Evolutionary conservation across 2,329 filamentous ascomycete species (phyloP), one percentile per base, ranked within the genome.

Genomic region (Alternaria viburni): DNA sequence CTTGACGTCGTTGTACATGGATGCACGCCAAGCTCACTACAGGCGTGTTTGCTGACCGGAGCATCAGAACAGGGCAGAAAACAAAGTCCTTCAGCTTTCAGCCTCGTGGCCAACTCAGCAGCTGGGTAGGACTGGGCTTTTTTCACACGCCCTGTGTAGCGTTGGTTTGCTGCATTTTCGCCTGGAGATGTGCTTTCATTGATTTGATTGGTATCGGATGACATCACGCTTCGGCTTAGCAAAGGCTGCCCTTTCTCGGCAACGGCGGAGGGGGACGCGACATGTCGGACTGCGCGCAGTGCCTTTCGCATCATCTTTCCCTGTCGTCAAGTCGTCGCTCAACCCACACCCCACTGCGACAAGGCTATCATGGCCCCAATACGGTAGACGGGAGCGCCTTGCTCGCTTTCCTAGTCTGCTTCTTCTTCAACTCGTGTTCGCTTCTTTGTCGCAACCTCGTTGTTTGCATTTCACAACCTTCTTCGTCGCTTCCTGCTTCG

Each of bases 191-290:
- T 50, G 44, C 15, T 43, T 57, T 61, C 15, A 55, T 60, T 58
- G 65, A 23, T 54, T 58, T 23, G 32, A 58, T 62, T 51, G 45
- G 36, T 28, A 45, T 19, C 17, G 19, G 43, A 61, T 68, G 58
- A 63, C 63, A 56, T 63, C 60, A 65, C 57, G 32, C 59, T 30
- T 51, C 43, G 30, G 62, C 62, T 51, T 56, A 44, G 55, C 52
- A 54, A 26, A 36, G 49, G 44, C 15, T 47, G 62, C 47, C 28
- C 65, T 68, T 41, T 41, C 68, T 69, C 66, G 67, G 66, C 67
- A 68, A 65, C 17, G 13, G 32, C 66, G 59, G 51, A 44, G 57
- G 51, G 44, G 57, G 51, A 58, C 58, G 54, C 63, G 61, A 54
- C 41, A 45, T 44, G 26, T 54, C 30, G 52, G 49, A 52, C 19